Base-by-base conservation (phyloP, 2,329 filamentous ascomycete species). In the Alternaria sp. region DNA sequence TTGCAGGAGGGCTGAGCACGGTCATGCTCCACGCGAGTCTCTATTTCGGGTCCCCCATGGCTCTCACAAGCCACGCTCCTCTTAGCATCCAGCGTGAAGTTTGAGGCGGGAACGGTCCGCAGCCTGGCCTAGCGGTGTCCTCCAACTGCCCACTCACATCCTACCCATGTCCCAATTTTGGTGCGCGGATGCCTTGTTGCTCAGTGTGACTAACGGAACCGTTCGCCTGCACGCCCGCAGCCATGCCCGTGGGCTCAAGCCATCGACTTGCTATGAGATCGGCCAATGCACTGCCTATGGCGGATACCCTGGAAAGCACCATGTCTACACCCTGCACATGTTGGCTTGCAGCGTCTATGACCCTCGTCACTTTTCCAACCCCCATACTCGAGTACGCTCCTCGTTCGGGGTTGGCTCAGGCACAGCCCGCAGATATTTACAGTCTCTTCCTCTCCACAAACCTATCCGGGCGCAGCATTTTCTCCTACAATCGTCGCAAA, bases 361-460 rank as follows among this genome's bases (percentile, higher is more conserved):
- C 63, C 67, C 69, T 65, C 68, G 52, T 65, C 65, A 63, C 61
- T 32, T 43, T 51, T 54, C 45, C 46, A 54, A 54, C 52, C 52
- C 61, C 64, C 63, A 59, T 63, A 62, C 53, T 66, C 66, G 54
- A 67, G 44, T 66, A 67, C 64, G 50, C 64, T 66, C 62, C 59
- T 64, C 57, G 48, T 69, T 65, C 63, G 53, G 64, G 68, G 63
- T 71, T 73, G 72, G 74, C 68, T 68, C 71, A 76, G 69, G 69
- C 76, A 79, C 76, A 76, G 75, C 76, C 76, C 71, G 68, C 66
- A 73, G 71, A 69, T 77, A 76, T 78, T 78, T 78, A 70, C 73
- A 73, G 74, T 71, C 64, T 62, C 66, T 50, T 30, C 22, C 68
- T 52, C 62, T 70, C 69, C 68, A 68, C 66, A 71, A 70, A 63